phyloP scores from a whole-genome alignment of 768 basidiomycete species.

The Boletus tomentosulus region DNA sequence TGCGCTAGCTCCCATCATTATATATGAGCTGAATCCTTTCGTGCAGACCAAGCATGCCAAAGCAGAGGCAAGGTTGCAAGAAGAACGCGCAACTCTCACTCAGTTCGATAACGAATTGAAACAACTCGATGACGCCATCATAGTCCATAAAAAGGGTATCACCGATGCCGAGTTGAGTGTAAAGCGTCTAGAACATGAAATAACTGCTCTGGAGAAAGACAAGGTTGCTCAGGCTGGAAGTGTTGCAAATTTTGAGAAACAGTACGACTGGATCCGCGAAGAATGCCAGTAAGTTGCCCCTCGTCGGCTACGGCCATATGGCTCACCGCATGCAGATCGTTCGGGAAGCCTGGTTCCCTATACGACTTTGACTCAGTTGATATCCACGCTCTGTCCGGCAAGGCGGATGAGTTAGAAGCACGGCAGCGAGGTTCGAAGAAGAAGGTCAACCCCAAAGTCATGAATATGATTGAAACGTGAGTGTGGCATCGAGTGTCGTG shows the following conservation, averaged over 20 bases:
- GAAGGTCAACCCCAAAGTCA: slow-evolving; percentile 92
- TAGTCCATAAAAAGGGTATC: slow-evolving; percentile 71
- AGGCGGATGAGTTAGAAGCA: slow-evolving; percentile 69
- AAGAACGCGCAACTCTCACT: slow-evolving; percentile 83
- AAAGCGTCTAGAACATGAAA: slow-evolving; percentile 67
- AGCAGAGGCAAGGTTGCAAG: slow-evolving; percentile 68
- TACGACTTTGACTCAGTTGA: slow-evolving; percentile 78
- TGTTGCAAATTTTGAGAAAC: slow-evolving; percentile 69
- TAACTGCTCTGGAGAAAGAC: slow-evolving; percentile 62
- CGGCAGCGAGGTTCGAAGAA: slow-evolving; percentile 87
- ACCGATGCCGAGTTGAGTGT: slow-evolving; percentile 61
- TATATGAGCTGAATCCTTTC: background rate
- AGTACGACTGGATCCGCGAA: slow-evolving; percentile 83
- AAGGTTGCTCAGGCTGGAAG: slow-evolving; percentile 46
- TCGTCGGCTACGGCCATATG: background rate
- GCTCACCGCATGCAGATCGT: slow-evolving; percentile 49
- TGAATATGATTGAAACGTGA: slow-evolving; percentile 94
- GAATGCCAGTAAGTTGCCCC: slow-evolving; percentile 70
- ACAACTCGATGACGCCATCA: slow-evolving; percentile 76
- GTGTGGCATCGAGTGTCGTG: slow-evolving; percentile 18
- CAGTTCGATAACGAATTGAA: slow-evolving; percentile 88
- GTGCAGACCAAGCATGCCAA: slow-evolving; percentile 52
- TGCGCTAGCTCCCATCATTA: background rate
- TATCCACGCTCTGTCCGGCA: slow-evolving; percentile 53
- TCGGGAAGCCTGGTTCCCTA: slow-evolving; percentile 73